Base-by-base conservation (phyloP, 768 basidiomycete genomes). In the Cyclocybe cylindracea region DNA sequence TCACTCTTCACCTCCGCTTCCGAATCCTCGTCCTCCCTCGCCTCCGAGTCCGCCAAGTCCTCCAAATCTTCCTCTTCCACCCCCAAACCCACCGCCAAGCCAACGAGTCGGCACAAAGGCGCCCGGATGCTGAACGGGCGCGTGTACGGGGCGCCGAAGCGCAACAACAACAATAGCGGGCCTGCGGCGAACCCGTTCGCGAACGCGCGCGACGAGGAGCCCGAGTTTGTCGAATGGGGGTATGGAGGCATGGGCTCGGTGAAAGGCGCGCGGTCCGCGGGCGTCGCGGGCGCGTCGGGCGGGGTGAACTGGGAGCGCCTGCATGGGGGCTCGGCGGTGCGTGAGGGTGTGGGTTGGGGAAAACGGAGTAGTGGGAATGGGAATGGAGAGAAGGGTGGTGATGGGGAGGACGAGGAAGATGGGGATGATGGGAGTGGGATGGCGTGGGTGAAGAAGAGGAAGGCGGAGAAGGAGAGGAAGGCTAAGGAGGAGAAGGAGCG, bases 141-240 rank as follows among this genome's bases (percentile, higher is more conserved):
- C 19, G 81, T 94, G 0, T 94, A 94, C 58, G 92, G 93, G 44
- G 76, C 65, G 3, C 24, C 24, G 24, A 24, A 24, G 5, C 24
- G 24, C 24, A 24, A 24, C 24, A 24, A 24, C 24, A 24, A 24
- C 18, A 68, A 69, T 52, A 69, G 72, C 34, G 55, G 62, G 9
- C 48, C 62, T 9, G 70, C 70, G 44, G 67, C 70, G 5, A 85
- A 89, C 60, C 84, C 78, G 0, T 89, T 89, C 56, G 85, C 80
- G 5, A 84, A 76, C 51, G 83, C 75, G 10, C 75, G 76, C 4
- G 83, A 84, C 29, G 80, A 85, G 0, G 89, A 91, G 55, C 87
- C 88, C 32, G 87, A 87, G 63, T 95, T 95, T 59, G 90, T 93
- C 11, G 93, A 95, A 67, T 95, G 93, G 93, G 93, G 93, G 0